A percentile compares a stretch with the other conserved stretches of the same genome.
These are phyloP conservation scores for Ophiostoma himal-ulmi DNA, from an alignment of 2,329 filamentous ascomycete species.

Conservation along the genomic window DNA sequence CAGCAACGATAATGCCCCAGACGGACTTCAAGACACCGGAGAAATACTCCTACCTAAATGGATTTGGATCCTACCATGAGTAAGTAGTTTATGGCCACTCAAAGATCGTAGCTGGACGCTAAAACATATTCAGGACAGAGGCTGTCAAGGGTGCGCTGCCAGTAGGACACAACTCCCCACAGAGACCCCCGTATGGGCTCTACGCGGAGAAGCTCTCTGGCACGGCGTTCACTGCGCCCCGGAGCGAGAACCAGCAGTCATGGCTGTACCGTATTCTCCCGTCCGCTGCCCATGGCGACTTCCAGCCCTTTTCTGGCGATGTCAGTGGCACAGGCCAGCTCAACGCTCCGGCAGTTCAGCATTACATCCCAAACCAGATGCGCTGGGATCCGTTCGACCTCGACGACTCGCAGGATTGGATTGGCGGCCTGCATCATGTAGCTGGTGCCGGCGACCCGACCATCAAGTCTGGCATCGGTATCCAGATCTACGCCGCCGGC, in stretches of 20 bases:
- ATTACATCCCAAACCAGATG: constrained; percentile 74
- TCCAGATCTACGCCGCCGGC: constrained; percentile 73
- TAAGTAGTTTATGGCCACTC: too few relatives aligned
- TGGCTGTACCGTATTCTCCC: constrained; percentile 68
- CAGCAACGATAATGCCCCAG: too few relatives aligned
- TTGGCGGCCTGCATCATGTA: constrained; percentile 59
- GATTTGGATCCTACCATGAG: too few relatives aligned
- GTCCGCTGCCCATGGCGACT: constrained; percentile 36
- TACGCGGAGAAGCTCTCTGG: constrained; percentile 77
- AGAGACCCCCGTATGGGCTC: constrained; percentile 70
- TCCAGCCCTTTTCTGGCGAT: too few relatives aligned
- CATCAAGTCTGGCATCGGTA: constrained; percentile 71
- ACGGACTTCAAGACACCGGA: too few relatives aligned
- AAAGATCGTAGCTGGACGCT: too few relatives aligned
- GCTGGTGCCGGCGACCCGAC: constrained; percentile 75
- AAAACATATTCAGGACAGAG: constrained; percentile 49
- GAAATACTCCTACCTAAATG: too few relatives aligned
- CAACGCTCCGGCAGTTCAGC: constrained; percentile 37
- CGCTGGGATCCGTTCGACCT: constrained; percentile 64
- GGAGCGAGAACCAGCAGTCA: constrained; percentile 62
- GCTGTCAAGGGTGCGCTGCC: constrained; percentile 69
- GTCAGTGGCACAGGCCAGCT: too few relatives aligned
- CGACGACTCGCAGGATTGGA: constrained; percentile 38
- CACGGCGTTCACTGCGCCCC: constrained; percentile 64
- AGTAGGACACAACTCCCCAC: constrained; percentile 71